Conservation (phyloP, 805 yeast genomes). For the Sugiyamaella floridensis region DNA sequence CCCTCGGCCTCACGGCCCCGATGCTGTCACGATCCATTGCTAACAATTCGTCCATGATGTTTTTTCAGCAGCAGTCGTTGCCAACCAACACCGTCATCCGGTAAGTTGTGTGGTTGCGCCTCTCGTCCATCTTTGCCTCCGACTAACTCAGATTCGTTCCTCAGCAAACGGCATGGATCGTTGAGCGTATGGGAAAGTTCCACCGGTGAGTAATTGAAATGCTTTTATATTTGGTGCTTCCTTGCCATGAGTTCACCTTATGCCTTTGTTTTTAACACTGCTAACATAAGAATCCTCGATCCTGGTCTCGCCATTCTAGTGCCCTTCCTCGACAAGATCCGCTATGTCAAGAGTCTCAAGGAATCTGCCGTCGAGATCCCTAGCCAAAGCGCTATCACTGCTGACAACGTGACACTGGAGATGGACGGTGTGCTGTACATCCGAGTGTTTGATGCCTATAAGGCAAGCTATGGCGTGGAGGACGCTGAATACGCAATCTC, state of each 20-base stretch:
- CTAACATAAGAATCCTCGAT: slow-evolving; percentile 39
- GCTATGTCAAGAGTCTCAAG: slow-evolving; percentile 75
- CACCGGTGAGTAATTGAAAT: slow-evolving; percentile 26
- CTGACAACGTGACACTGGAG: slow-evolving; percentile 78
- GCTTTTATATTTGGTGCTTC: no score
- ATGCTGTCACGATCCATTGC: neutral
- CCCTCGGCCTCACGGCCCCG: neutral
- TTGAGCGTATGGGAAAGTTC: slow-evolving; percentile 86
- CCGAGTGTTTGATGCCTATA: slow-evolving; percentile 71
- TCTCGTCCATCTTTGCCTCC: neutral
- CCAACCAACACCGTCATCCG: slow-evolving; percentile 72
- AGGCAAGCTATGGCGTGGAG: slow-evolving; percentile 83
- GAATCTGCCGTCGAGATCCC: slow-evolving; percentile 85
- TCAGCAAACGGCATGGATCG: slow-evolving; percentile 86
- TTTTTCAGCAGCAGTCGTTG: slow-evolving; percentile 53
- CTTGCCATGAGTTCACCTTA: no score
- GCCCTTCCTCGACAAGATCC: slow-evolving; percentile 68
- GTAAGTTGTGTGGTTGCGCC: neutral
- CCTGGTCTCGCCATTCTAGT: slow-evolving; percentile 73
- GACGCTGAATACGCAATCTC: slow-evolving; percentile 80
- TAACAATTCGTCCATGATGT: slow-evolving; percentile 34
- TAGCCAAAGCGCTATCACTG: slow-evolving; percentile 74
- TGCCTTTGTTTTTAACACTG: no score
- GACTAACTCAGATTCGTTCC: slow-evolving; percentile 52
- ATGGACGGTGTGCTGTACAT: slow-evolving; percentile 79